Conservation (phyloP, 768 basidiomycete species). For the Suillus weaverae region DNA sequence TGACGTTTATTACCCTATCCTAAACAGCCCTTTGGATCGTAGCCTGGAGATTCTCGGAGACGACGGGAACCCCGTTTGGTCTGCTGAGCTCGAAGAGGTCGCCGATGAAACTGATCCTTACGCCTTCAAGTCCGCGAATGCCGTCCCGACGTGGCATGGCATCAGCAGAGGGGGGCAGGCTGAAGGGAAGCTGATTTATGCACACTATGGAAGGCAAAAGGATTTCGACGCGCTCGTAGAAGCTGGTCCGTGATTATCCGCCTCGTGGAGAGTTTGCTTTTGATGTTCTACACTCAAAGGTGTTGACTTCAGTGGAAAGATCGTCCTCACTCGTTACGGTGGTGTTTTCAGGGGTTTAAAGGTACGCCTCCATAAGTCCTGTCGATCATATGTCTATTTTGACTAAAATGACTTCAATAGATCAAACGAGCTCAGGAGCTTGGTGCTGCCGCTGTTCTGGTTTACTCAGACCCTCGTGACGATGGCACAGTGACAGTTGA, state of each 20-base stretch:
- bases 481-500: conserved; percentile 60
- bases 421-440: conserved; percentile 65
- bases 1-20: conserved; percentile 69
- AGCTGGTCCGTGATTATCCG: conserved; percentile 38
- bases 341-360: conserved; percentile 70
- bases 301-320: conserved; percentile 55
- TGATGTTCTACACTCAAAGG: conserved; percentile 36
- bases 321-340: conserved; percentile 62
- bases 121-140: conserved; percentile 54
- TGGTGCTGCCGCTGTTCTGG: conserved; percentile 58
- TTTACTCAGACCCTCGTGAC: conserved; percentile 66
- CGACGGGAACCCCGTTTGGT: conserved; percentile 51
- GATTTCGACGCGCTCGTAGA: conserved; percentile 64
- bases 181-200: conserved; percentile 56
- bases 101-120: conserved; percentile 66
- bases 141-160: conserved; percentile 70
- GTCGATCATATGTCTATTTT: conserved; percentile 8
- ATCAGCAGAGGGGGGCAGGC: conserved; percentile 68
- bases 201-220: conserved; percentile 54
- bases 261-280: not conserved
- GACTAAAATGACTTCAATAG: conserved; percentile 25
- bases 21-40: conserved; percentile 65
- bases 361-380: conserved; percentile 26
- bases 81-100: conserved; percentile 65
- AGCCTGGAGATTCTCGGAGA: conserved; percentile 55